phyloP scores from a whole-genome alignment of 2,329 filamentous ascomycete genomes.

The Gremmenia infestans region DNA sequence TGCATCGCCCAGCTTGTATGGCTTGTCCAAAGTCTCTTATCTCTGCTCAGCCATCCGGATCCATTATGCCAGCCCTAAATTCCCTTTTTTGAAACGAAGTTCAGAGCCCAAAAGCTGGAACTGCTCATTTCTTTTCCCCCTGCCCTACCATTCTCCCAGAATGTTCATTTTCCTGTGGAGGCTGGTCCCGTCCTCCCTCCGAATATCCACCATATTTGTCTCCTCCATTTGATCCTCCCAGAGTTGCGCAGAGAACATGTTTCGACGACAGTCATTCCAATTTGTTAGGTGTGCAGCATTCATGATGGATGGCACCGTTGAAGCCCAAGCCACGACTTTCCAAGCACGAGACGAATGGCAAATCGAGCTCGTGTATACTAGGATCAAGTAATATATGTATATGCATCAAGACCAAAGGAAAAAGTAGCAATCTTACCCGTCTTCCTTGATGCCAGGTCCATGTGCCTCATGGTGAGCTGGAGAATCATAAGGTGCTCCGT shows the following conservation, averaged over 20 bases:
- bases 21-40: not conserved
- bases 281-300: not conserved
- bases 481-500: conserved; percentile 30
- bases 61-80: not conserved
- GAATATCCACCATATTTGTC: not conserved
- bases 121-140: not conserved
- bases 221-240: not conserved
- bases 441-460: conserved; percentile 77
- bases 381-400: conserved; percentile 11
- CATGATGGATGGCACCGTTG: not conserved
- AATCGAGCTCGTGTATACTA: conserved; percentile 6
- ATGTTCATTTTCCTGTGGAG: not conserved
- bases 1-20: conserved; percentile 1
- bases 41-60: not conserved
- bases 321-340: not conserved
- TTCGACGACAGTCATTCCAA: not conserved
- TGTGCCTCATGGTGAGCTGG: conserved; percentile 33
- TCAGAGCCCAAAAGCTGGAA: not conserved
- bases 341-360: not conserved
- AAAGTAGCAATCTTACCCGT: conserved; percentile 66
- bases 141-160: not conserved
- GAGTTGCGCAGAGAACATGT: not conserved
- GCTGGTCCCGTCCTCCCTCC: not conserved
- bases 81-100: not conserved
- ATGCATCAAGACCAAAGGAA: conserved; percentile 11